Conservation (phyloP, 495 filamentous ascomycete species). For the Neurospora terricola region DNA sequence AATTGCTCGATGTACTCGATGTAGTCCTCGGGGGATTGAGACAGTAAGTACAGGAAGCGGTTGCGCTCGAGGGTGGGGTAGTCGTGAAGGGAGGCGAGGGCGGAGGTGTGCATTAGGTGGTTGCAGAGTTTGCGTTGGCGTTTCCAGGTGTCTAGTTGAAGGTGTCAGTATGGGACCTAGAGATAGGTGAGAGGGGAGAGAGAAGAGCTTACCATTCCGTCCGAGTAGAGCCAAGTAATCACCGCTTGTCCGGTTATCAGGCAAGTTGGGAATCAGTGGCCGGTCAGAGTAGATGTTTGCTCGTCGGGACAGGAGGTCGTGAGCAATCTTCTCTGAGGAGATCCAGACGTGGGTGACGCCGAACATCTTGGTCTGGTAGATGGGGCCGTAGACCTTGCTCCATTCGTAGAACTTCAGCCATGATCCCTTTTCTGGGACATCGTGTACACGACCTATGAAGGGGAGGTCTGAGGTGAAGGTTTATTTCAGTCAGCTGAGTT, state of each 20-base stretch:
- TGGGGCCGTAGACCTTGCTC: slow-evolving; percentile 51
- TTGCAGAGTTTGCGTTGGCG: slow-evolving; percentile 50
- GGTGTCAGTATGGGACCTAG: background rate
- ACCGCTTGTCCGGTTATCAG: slow-evolving; percentile 45
- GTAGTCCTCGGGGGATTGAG: slow-evolving; percentile 34
- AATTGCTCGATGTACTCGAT: slow-evolving; percentile 48
- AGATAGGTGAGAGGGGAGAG: background rate
- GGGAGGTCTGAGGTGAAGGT: slow-evolving; percentile 29
- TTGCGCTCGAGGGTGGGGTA: slow-evolving; percentile 47
- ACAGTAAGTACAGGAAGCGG: slow-evolving; percentile 40
- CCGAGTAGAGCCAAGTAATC: slow-evolving; percentile 47
- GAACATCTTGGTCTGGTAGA: slow-evolving; percentile 50
- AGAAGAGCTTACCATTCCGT: slow-evolving; percentile 31
- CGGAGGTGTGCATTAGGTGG: slow-evolving; percentile 41
- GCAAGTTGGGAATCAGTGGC: slow-evolving; percentile 42
- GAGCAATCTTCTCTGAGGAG: slow-evolving; percentile 44
- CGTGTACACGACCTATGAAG: slow-evolving; percentile 48
- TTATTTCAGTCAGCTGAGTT: background rate
- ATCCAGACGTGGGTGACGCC: slow-evolving; percentile 50
- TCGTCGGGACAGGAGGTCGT: slow-evolving; percentile 50
- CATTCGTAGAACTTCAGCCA: slow-evolving; percentile 54
- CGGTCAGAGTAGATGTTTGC: slow-evolving; percentile 53
- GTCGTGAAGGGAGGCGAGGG: slow-evolving; percentile 32
- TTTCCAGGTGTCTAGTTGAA: slow-evolving; percentile 40
- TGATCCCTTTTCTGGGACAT: slow-evolving; percentile 39